A percentile compares a stretch with the other conserved stretches of the same genome.
Conservation (phyloP, 2,329 filamentous ascomycete genomes). For the Venturia carpophila region DNA sequence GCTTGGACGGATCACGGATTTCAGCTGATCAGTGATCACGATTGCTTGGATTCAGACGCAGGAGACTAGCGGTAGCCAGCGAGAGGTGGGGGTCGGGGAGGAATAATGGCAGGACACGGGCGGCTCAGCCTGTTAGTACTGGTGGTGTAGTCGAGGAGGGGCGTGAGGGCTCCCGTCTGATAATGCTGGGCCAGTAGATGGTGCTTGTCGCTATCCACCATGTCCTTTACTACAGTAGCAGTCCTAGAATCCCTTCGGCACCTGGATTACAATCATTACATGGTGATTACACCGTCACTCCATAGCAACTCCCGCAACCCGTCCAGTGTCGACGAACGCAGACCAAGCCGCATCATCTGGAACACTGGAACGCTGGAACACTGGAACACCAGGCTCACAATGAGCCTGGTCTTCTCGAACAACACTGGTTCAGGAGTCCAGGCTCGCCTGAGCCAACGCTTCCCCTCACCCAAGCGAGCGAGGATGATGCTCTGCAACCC, state of each 20-base stretch:
- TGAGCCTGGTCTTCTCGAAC: neutral
- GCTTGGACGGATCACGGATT: neutral
- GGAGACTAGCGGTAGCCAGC: neutral
- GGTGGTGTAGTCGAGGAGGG: neutral
- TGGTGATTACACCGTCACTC: neutral
- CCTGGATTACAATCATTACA: no score
- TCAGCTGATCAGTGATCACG: neutral
- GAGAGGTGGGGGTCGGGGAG: neutral
- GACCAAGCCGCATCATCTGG: neutral
- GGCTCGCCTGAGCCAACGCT: neutral
- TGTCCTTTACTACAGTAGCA: neutral
- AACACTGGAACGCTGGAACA: no score
- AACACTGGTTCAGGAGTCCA: neutral
- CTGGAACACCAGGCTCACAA: neutral
- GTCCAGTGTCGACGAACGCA: neutral
- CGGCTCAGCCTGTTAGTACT: neutral
- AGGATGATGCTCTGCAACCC: neutral
- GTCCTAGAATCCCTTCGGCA: no score
- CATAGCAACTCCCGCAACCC: neutral
- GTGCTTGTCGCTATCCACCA: neutral
- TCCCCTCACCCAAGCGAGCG: neutral
- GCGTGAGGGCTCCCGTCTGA: neutral
- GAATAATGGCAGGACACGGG: neutral
- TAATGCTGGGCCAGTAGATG: neutral
- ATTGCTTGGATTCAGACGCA: neutral